phyloP scores from a whole-genome alignment of 2,329 filamentous ascomycete genomes.

The Coniella vitis region DNA sequence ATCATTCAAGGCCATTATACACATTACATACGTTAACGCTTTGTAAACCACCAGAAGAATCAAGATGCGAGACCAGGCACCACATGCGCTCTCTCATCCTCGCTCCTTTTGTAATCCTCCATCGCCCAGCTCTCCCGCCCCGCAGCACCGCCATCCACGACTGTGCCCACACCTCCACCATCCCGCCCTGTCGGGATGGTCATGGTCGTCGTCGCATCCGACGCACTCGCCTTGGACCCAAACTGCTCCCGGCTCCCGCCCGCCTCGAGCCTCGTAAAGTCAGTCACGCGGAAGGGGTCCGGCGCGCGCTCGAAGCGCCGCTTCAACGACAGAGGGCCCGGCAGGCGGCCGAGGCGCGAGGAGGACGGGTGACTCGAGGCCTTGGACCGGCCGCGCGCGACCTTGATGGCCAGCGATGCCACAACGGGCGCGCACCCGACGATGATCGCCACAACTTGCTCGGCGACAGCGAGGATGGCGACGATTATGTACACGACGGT shows the following conservation, averaged over 20 bases:
- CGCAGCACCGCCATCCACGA: too few species aligned
- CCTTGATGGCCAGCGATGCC: conserved; percentile 16
- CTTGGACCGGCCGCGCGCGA: conserved; percentile 3
- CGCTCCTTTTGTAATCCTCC: background rate
- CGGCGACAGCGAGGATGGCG: conserved; percentile 19
- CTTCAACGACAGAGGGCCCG: background rate
- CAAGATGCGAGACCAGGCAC: background rate
- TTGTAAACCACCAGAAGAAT: too few species aligned
- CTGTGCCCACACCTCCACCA: background rate
- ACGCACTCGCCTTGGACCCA: background rate
- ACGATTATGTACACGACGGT: conserved; percentile 22
- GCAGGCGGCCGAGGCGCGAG: background rate
- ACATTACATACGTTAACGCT: too few species aligned
- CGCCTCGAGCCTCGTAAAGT: background rate
- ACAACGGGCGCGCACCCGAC: conserved; percentile 20
- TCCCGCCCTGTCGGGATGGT: background rate
- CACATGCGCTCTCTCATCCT: background rate
- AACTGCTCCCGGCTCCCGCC: background rate
- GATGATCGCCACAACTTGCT: conserved; percentile 21
- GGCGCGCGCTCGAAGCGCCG: background rate
- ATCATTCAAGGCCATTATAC: too few species aligned
- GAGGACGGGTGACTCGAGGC: background rate
- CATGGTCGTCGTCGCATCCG: background rate
- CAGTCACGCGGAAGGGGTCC: background rate
- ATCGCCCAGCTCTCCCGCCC: background rate